Conservation (phyloP, 805 yeast genomes). For the Pachysolen tannophilus region DNA sequence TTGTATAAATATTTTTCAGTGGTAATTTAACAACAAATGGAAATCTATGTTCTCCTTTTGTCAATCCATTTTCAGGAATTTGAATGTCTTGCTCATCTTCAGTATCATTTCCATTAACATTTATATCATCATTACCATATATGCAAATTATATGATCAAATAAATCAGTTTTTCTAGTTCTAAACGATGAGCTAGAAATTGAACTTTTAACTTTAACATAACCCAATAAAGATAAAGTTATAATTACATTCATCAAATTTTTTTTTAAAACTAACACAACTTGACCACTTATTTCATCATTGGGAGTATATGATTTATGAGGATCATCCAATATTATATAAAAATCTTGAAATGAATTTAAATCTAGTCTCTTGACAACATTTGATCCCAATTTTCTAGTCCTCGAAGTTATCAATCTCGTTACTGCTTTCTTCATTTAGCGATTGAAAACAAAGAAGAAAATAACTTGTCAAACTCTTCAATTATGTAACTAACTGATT, state of each 20-base stretch:
- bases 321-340: slow-evolving; percentile 68
- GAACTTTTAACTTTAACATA: slow-evolving; percentile 43
- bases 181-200: slow-evolving; percentile 41
- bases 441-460: no score
- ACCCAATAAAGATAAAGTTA: slow-evolving; percentile 49
- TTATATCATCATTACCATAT: slow-evolving; percentile 35
- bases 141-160: slow-evolving; percentile 52
- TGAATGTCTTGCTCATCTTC: slow-evolving; percentile 14
- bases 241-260: slow-evolving; percentile 44
- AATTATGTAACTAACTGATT: no score
- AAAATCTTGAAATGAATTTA: slow-evolving; percentile 49
- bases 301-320: slow-evolving; percentile 72
- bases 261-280: slow-evolving; percentile 47
- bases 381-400: slow-evolving; percentile 4
- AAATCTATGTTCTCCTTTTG: slow-evolving; percentile 79
- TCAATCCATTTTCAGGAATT: slow-evolving; percentile 35
- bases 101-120: slow-evolving; percentile 15
- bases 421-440: slow-evolving; percentile 8
- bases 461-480: no score
- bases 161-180: slow-evolving; percentile 43
- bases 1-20: slow-evolving; percentile 58
- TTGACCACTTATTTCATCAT: slow-evolving; percentile 64
- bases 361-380: slow-evolving; percentile 22
- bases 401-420: slow-evolving; percentile 4
- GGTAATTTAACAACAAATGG: slow-evolving; percentile 85